A percentile compares a stretch with the other conserved stretches of the same genome.
Evolutionary conservation across 306 rosid species (phyloP).

Genomic region (Alnus rubra): DNA sequence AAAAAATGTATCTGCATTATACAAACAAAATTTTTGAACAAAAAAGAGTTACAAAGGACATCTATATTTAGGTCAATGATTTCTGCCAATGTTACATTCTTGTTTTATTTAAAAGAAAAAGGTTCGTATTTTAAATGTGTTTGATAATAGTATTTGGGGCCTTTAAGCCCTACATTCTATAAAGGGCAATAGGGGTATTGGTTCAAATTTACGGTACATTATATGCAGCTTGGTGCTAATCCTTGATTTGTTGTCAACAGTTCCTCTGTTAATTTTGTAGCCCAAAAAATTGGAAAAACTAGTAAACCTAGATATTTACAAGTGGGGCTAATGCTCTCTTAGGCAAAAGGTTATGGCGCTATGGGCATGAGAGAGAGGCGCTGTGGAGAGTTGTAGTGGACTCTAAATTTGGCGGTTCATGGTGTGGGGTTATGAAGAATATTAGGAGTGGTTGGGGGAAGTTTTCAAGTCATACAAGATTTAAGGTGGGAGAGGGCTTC

Average conservation of each 20-base stretch:
- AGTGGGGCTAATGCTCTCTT: no score
- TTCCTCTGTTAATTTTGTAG: neutral
- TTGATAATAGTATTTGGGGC: neutral
- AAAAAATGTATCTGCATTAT: neutral
- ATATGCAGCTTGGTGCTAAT: neutral
- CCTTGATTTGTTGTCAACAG: neutral
- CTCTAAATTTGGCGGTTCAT: no score
- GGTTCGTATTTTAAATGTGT: no score
- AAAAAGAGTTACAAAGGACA: neutral
- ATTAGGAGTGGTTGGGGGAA: no score
- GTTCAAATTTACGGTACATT: neutral
- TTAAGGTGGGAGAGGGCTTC: no score
- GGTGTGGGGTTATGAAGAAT: no score
- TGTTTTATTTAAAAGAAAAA: neutral
- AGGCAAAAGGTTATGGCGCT: no score
- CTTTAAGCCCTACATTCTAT: neutral
- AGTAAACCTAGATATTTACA: neutral
- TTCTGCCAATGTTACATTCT: neutral
- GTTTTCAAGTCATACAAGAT: no score
- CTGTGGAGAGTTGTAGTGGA: no score
- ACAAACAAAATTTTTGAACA: neutral
- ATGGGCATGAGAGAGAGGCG: no score
- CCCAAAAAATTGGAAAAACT: neutral
- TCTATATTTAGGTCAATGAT: neutral
- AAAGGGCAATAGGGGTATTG: neutral